Conservation (phyloP, 1,284 basidiomycete genomes). For the Macrocystidia cucumis region DNA sequence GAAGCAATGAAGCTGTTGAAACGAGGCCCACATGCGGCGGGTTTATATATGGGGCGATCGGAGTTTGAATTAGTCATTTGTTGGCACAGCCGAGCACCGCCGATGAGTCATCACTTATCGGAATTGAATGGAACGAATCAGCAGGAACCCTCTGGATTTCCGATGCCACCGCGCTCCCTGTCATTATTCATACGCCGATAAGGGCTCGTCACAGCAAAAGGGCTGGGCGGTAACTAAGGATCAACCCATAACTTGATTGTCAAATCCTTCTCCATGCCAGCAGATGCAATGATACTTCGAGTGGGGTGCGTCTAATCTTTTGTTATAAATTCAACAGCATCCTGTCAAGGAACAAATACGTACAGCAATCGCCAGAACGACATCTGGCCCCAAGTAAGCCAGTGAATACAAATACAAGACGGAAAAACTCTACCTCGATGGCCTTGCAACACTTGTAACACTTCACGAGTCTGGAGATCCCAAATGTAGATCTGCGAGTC, state of each 20-base stretch:
- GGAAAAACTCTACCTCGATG: conserved; percentile 56
- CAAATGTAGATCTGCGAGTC: conserved; percentile 85
- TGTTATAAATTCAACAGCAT: conserved; percentile 7
- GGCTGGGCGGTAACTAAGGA: too few species aligned
- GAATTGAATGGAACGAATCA: too few species aligned
- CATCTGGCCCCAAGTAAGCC: conserved; percentile 38
- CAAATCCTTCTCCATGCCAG: conserved; percentile 78
- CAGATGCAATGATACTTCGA: conserved; percentile 69
- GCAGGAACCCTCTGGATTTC: too few species aligned
- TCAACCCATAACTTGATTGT: conserved; percentile 76
- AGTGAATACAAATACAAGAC: conserved; percentile 3
- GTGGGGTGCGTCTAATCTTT: conserved; percentile 60
- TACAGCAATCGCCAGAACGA: conserved; percentile 69
- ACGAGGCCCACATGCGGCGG: conserved; percentile 5
- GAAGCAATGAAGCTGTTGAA: conserved; percentile 4
- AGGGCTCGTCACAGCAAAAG: too few species aligned
- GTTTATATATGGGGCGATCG: conserved; percentile 21
- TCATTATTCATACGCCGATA: too few species aligned
- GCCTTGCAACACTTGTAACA: conserved; percentile 70
- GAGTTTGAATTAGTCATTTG: conserved; percentile 23
- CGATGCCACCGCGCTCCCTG: too few species aligned
- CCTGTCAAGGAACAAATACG: conserved; percentile 21
- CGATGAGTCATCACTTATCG: too few species aligned
- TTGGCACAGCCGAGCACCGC: background rate
- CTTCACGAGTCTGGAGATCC: conserved; percentile 81